phyloP scores from a whole-genome alignment of 176 grass and related monocot species.

The Eragrostis curvula region DNA sequence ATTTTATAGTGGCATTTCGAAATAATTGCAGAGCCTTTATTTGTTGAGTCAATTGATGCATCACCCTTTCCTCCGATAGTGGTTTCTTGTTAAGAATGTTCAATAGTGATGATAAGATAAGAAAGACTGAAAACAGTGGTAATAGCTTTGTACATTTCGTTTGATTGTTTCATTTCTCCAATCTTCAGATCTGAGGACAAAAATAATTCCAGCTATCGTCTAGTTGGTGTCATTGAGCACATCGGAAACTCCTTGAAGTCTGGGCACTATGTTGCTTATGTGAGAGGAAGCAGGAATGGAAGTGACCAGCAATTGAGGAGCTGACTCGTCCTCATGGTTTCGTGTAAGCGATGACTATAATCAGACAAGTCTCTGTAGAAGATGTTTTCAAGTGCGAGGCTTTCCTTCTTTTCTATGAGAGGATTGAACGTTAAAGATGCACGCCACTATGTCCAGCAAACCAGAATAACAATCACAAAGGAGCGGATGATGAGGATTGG shows the following conservation, averaged over 20 bases:
- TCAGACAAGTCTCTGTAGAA: conserved; percentile 57
- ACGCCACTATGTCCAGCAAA: background rate
- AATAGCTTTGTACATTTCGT: background rate
- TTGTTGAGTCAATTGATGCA: too few species aligned
- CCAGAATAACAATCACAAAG: background rate
- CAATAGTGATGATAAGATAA: too few species aligned
- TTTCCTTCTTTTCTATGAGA: conserved; percentile 86
- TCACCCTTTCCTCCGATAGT: too few species aligned
- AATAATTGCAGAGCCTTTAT: too few species aligned
- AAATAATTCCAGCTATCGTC: conserved; percentile 29
- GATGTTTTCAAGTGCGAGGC: conserved; percentile 66
- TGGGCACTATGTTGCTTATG: background rate
- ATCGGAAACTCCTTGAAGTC: background rate
- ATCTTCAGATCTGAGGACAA: conserved; percentile 24
- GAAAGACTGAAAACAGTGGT: too few species aligned
- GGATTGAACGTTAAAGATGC: conserved; percentile 26
- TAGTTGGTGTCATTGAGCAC: conserved; percentile 62
- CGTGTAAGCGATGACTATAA: conserved; percentile 43
- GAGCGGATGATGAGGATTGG: too few species aligned
- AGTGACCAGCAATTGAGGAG: background rate
- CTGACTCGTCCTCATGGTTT: conserved; percentile 56
- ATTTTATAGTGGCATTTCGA: too few species aligned
- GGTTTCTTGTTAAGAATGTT: too few species aligned
- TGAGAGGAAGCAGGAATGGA: background rate
- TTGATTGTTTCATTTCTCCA: background rate